These are phyloP conservation scores for Kodamaea laetipori DNA, from an alignment of 805 yeast genomes.

Conservation along the genomic window DNA sequence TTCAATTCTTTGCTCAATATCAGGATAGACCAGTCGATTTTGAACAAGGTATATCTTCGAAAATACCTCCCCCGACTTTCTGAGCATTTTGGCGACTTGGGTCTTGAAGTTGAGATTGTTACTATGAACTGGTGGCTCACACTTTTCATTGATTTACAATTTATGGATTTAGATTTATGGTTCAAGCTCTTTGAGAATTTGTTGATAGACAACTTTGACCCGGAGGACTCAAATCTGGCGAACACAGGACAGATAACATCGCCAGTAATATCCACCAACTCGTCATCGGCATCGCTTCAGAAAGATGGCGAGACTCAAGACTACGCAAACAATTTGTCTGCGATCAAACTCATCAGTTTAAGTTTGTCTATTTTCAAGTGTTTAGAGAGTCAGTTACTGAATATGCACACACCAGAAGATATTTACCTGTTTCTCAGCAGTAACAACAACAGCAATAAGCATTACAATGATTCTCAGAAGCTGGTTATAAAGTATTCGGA, in stretches of 20 bases:
- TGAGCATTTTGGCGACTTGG: conserved; percentile 33
- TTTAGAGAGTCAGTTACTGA: conserved; percentile 34
- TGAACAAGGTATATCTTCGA: conserved; percentile 34
- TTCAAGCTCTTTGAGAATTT: conserved; percentile 55
- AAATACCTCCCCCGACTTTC: conserved; percentile 42
- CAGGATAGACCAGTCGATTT: conserved; percentile 41
- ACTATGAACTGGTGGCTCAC: conserved; percentile 61
- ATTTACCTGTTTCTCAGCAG: conserved; percentile 26
- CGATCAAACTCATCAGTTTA: conserved; percentile 33
- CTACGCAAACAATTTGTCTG: conserved; percentile 10
- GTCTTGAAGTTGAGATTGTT: conserved; percentile 50
- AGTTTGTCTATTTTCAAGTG: conserved; percentile 40
- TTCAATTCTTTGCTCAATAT: conserved; percentile 28
- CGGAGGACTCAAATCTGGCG: not conserved
- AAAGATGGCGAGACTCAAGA: not conserved
- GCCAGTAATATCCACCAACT: not conserved
- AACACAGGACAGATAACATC: not conserved
- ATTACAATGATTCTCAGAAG: conserved; percentile 6
- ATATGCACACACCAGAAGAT: conserved; percentile 27
- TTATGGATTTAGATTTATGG: conserved; percentile 52
- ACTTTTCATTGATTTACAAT: conserved; percentile 47
- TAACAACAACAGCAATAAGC: conserved; percentile 9
- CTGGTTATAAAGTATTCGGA: conserved; percentile 15
- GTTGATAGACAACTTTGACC: conserved; percentile 19
- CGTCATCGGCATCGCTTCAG: not conserved